Evolutionary conservation across 768 basidiomycete species (phyloP).

Genomic region (Cytidiella melzeri): DNA sequence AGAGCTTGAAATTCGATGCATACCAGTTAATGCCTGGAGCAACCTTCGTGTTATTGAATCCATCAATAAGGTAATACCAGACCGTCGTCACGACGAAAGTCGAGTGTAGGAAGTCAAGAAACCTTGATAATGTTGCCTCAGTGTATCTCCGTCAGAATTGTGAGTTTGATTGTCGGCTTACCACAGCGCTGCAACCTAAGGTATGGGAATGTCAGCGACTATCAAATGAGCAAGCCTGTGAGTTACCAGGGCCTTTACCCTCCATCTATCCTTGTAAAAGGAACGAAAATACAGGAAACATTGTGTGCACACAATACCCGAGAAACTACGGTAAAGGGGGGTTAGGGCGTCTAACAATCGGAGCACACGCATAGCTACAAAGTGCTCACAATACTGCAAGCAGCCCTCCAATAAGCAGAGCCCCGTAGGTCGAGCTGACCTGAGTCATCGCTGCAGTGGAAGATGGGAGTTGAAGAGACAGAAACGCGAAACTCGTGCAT

Average conservation of each 20-base stretch:
- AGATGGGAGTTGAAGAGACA: too few species aligned
- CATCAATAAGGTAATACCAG: slow-evolving; percentile 9
- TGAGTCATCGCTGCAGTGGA: neutral
- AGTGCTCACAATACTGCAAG: slow-evolving; percentile 8
- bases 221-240: too few species aligned
- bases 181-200: slow-evolving; percentile 4
- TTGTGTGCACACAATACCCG: slow-evolving; percentile 14
- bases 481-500: too few species aligned
- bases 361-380: too few species aligned
- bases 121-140: too few species aligned
- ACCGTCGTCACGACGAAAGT: slow-evolving; percentile 9
- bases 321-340: slow-evolving; percentile 5
- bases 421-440: slow-evolving; percentile 1
- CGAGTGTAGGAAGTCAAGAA: slow-evolving; percentile 14
- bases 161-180: too few species aligned
- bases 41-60: slow-evolving; percentile 1
- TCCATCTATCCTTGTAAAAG: slow-evolving; percentile 9
- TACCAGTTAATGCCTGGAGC: slow-evolving; percentile 10
- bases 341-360: too few species aligned
- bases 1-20: neutral
- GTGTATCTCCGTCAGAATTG: too few species aligned
- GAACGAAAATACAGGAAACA: slow-evolving; percentile 9
- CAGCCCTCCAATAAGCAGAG: slow-evolving; percentile 3
- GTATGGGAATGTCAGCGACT: neutral
- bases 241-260: too few species aligned